These are phyloP conservation scores for Geotrichum candidum DNA, from an alignment of 1,139 yeast species.

Conservation along the genomic window DNA sequence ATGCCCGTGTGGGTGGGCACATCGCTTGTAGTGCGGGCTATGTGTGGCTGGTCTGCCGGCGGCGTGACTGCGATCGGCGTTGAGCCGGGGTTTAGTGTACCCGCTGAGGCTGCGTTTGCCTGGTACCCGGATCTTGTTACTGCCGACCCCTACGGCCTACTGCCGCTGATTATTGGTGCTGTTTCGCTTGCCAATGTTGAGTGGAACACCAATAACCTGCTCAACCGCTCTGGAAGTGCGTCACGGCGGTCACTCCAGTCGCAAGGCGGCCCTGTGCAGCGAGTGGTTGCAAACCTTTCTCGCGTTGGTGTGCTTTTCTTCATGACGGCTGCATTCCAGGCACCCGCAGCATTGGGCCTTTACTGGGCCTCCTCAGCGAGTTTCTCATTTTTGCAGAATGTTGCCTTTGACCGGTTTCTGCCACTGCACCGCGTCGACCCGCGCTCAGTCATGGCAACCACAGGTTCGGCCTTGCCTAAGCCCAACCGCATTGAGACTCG, in stretches of 20 bases:
- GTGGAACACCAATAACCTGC: constrained; percentile 61
- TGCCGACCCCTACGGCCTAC: constrained; percentile 55
- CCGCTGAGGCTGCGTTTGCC: constrained; percentile 44
- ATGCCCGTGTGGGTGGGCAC: constrained; percentile 83
- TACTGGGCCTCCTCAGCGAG: constrained; percentile 85
- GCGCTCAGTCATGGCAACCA: not conserved
- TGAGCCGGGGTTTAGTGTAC: constrained; percentile 46
- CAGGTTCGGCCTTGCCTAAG: constrained; percentile 11
- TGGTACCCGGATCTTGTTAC: constrained; percentile 59
- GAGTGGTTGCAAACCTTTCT: constrained; percentile 55
- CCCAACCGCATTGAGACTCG: constrained; percentile 9
- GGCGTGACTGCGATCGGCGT: constrained; percentile 40
- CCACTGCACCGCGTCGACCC: constrained; percentile 38
- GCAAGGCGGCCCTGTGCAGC: constrained; percentile 45
- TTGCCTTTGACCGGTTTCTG: constrained; percentile 58
- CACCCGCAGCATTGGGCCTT: constrained; percentile 71
- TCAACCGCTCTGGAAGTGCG: constrained; percentile 30
- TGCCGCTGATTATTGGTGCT: constrained; percentile 68
- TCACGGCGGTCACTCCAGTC: constrained; percentile 21
- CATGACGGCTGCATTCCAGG: constrained; percentile 80
- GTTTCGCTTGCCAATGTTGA: constrained; percentile 72
- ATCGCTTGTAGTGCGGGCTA: constrained; percentile 67
- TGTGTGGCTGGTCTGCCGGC: constrained; percentile 61
- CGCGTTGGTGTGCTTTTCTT: constrained; percentile 71
- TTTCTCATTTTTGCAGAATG: constrained; percentile 69